Evolutionary conservation across 768 basidiomycete genomes (phyloP).

Genomic region (Auriculariales sp.): DNA sequence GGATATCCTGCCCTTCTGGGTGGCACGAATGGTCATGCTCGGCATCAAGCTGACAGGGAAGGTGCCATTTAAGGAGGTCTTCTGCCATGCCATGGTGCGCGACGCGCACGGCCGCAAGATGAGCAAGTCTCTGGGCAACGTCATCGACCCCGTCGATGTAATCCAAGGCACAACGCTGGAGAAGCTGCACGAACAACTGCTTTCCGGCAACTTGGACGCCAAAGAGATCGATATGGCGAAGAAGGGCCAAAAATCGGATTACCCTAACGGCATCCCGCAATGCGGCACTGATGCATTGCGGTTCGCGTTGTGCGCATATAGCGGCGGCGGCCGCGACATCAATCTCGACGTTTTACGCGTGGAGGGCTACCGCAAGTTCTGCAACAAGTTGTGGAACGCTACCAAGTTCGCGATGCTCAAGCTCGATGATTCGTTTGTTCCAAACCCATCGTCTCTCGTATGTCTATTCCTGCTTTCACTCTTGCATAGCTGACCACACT

Average conservation of each 20-base stretch:
- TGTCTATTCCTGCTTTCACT: constrained; percentile 10
- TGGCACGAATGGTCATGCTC: constrained; percentile 93
- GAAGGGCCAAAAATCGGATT: constrained; percentile 95
- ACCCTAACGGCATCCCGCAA: constrained; percentile 97
- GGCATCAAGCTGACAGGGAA: constrained; percentile 78
- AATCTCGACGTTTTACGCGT: constrained; percentile 92
- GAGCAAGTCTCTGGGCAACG: constrained; percentile 96
- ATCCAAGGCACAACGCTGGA: constrained; percentile 75
- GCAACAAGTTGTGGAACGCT: constrained; percentile 99
- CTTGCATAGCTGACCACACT: not conserved
- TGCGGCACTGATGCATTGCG: constrained; percentile 94
- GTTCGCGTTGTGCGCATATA: constrained; percentile 91
- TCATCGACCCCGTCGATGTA: constrained; percentile 92
- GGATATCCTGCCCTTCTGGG: constrained; percentile 99
- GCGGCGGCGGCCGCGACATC: constrained; percentile 77
- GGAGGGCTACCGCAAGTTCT: constrained; percentile 98
- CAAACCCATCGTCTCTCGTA: constrained; percentile 55
- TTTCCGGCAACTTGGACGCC: constrained; percentile 85
- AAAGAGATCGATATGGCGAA: constrained; percentile 86
- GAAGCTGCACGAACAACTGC: constrained; percentile 68
- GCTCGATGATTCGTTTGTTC: constrained; percentile 72
- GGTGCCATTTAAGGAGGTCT: constrained; percentile 90
- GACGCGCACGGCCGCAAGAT: constrained; percentile 96
- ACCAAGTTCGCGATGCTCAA: constrained; percentile 99
- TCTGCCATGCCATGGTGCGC: constrained; percentile 97